These are phyloP conservation scores for Populus hybrid DNA, from an alignment of 441 rosid genomes.

Conservation along the genomic window DNA sequence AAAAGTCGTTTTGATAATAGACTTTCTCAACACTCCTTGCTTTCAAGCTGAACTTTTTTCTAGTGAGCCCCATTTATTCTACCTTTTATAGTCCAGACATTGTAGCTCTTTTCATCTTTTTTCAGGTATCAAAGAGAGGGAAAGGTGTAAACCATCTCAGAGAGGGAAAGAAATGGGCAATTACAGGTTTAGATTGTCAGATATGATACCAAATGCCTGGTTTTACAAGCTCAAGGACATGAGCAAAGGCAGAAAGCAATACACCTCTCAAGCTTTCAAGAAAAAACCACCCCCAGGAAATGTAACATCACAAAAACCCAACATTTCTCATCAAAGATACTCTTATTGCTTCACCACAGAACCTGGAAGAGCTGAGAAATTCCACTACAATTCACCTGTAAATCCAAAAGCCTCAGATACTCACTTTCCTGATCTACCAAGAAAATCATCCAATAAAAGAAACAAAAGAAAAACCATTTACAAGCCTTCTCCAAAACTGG, in stretches of 20 bases:
- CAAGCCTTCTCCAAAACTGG: slow-evolving; percentile 55
- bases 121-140: slow-evolving; percentile 10
- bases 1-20: too few relatives aligned
- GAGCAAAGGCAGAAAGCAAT: slow-evolving; percentile 22
- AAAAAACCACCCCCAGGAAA: slow-evolving; percentile 13
- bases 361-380: slow-evolving; percentile 19
- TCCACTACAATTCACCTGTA: slow-evolving; percentile 12
- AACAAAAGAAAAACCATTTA: slow-evolving; percentile 49
- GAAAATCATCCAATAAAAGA: slow-evolving; percentile 37
- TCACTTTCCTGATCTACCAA: slow-evolving; percentile 37
- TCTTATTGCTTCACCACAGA: slow-evolving; percentile 40
- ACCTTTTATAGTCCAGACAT: not conserved
- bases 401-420: slow-evolving; percentile 27
- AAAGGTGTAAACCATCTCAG: not conserved
- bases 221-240: slow-evolving; percentile 62
- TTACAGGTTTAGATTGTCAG: slow-evolving; percentile 72
- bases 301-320: slow-evolving; percentile 15
- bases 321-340: slow-evolving; percentile 35
- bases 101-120: not conserved
- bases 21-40: not conserved
- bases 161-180: slow-evolving; percentile 41
- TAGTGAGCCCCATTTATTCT: not conserved
- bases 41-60: slow-evolving; percentile 21
- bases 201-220: slow-evolving; percentile 90
- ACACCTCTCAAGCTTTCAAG: slow-evolving; percentile 24